Base-by-base conservation (phyloP, 176 grass and related monocot genomes). In the Poa pratensis region DNA sequence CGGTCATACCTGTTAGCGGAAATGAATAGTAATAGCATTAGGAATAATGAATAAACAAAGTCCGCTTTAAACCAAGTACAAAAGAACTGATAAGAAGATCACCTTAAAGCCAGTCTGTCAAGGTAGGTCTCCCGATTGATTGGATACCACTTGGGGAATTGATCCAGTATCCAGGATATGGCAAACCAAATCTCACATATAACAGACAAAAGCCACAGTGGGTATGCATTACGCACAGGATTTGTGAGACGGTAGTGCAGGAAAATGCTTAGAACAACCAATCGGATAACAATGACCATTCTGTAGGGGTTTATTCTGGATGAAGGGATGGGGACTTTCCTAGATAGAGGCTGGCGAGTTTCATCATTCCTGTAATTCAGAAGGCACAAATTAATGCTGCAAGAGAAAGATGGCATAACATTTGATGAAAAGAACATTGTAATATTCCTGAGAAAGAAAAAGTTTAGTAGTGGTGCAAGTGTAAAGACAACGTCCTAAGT, bases 181-280 rank as follows among this genome's bases (percentile, higher is more conserved):
- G 97, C 97, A 58, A 99, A 99, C 97, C 97, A 99, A 78, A 99
- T 99, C 90, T 99, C 97, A 91, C 97, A 99, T 82, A 99, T 99
- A 37, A 99, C 97, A 83, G 97, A 99, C 59, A 99, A 69, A 80
- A 99, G 90, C 97, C 97, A 99, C 78, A 99, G 73, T 14, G 86
- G 40, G 73, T 72, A 91, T 28, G 97, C 97, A 92, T 94, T 94
- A 14, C 72, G 82, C 50, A 99, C 97, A 74, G 97, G 97, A 94
- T 96, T 99, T 28, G 97, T 99, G 84, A 99, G 82, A 92, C 97
- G 97, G 80, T 99, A 99, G 80, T 99, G 97, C 43, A 99, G 71
- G 86, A 99, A 99, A 58, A 99, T 94, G 84, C 90, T 83, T 75
- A 99, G 88, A 75, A 99, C 94, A 89, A 94, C 37, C 82, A 99